Evolutionary conservation across 1,284 basidiomycete species (phyloP).

Genomic region (Marasmius fiardii): DNA sequence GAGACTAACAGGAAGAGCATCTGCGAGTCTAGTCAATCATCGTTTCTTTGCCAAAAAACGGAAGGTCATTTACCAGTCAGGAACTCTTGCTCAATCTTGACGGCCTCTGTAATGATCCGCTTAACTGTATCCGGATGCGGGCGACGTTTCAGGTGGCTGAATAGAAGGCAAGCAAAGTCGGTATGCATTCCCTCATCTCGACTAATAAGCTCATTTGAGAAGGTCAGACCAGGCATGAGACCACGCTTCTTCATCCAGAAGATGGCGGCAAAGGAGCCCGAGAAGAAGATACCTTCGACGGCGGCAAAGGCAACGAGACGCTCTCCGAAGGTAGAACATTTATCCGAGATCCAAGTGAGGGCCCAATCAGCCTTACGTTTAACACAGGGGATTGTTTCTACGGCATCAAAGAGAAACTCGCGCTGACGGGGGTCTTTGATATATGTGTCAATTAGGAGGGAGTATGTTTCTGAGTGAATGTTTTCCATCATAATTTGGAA

Average conservation of each 20-base stretch:
- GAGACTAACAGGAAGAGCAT: constrained; percentile 49
- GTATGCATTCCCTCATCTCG: constrained; percentile 99
- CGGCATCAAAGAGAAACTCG: constrained; percentile 88
- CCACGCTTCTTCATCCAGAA: constrained; percentile 99
- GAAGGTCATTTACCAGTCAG: constrained; percentile 40
- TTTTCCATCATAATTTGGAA: constrained; percentile 99
- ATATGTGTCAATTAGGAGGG: constrained; percentile 96
- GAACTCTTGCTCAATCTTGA: constrained; percentile 69
- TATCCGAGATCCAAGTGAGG: constrained; percentile 88
- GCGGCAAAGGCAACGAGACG: constrained; percentile 94
- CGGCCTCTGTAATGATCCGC: constrained; percentile 70
- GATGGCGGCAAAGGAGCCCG: constrained; percentile 92
- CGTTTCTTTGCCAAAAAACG: neutral
- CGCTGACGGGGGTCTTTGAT: constrained; percentile 88
- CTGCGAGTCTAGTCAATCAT: constrained; percentile 21
- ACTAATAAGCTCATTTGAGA: constrained; percentile 97
- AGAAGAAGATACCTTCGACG: constrained; percentile 98
- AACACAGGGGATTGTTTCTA: constrained; percentile 92
- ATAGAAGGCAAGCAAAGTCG: constrained; percentile 94
- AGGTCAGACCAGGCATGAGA: constrained; percentile 95
- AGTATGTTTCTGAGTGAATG: constrained; percentile 96
- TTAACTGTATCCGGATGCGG: constrained; percentile 66
- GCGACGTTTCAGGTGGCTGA: constrained; percentile 74
- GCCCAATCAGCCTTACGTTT: constrained; percentile 95
- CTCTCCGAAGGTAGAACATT: constrained; percentile 83